Evolutionary conservation across 495 filamentous ascomycete genomes (phyloP).

Genomic region (Emericellopsis terricola): DNA sequence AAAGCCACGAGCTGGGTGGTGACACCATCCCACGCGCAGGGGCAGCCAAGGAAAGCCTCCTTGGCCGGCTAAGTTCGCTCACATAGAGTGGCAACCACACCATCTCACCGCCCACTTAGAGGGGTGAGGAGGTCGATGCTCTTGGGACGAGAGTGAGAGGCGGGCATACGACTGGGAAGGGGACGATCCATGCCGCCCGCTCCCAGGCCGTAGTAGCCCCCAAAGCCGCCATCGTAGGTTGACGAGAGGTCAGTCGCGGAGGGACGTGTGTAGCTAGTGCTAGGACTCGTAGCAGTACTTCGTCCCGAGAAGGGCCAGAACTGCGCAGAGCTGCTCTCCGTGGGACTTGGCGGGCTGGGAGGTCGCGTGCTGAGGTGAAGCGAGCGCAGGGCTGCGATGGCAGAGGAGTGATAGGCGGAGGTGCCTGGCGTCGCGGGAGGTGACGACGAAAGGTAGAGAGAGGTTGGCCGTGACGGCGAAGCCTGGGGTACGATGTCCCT

Average conservation of each 20-base stretch:
- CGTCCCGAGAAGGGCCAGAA: conserved; percentile 26
- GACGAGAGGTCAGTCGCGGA: conserved; percentile 19
- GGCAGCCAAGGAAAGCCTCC: too few relatives aligned
- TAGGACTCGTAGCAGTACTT: conserved; percentile 25
- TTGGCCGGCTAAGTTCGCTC: neutral
- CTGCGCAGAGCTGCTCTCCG: conserved; percentile 9
- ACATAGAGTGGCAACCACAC: neutral
- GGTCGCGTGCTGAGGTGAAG: conserved; percentile 18
- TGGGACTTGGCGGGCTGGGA: conserved; percentile 27
- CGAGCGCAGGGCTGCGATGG: conserved; percentile 25
- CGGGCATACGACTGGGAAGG: conserved; percentile 22
- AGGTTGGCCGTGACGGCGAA: conserved; percentile 27
- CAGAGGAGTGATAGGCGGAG: conserved; percentile 15
- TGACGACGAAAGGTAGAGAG: conserved; percentile 15
- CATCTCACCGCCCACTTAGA: conserved; percentile 22
- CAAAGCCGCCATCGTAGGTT: conserved; percentile 24
- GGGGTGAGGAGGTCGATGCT: conserved; percentile 33
- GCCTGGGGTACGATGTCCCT: conserved; percentile 32
- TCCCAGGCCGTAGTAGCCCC: conserved; percentile 12
- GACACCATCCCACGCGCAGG: too few relatives aligned
- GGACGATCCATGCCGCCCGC: conserved; percentile 20
- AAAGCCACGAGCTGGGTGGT: too few relatives aligned
- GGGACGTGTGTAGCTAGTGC: conserved; percentile 23
- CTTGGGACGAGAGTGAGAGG: conserved; percentile 24
- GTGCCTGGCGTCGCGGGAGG: conserved; percentile 20